Evolutionary conservation across 371 early-diverging fungal genomes (phyloP), one percentile per base, ranked within the genome.

Genomic region (Rhizopus delemar): DNA sequence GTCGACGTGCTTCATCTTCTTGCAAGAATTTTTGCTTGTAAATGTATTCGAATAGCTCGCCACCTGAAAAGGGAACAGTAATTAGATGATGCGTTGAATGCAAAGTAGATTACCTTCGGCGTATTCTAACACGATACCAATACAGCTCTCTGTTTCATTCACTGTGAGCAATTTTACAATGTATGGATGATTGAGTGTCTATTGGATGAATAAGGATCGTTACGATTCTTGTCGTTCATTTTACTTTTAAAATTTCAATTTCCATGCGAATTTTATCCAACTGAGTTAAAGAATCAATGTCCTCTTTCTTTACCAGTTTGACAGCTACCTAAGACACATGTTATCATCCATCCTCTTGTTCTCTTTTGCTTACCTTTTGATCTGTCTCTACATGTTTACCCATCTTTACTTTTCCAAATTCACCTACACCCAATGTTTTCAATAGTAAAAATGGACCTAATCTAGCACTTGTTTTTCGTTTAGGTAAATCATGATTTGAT

Each of bases 331-430:
- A 69, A 11, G 50, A 41, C 11, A 34, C 48, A 34, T 43, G 11
- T 31, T 41, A 22, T 15, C 35, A 43, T 7, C 22, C 28, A 22
- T 2, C 22, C 0, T 22, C 22, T 22, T 22, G 22, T 22, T 22
- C 22, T 22, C 22, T 22, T 22, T 22, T 22, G 0, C 49, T 70
- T 83, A 94, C 99, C 84, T 93, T 95, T 66, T 91, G 90, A 28
- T 93, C 92, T 7, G 92, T 92, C 51, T 93, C 80, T 52, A 88
- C 87, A 75, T 97, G 94, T 65, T 91, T 85, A 11, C 95, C 99
- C 12, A 97, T 83, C 68, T 98, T 98, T 62, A 99, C 99, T 75
- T 97, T 96, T 51, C 96, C 96, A 77, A 97, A 98, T 76, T 97
- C 98, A 39, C 99, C 99, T 72, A 94, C 96, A 59, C 99, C 99